Evolutionary conservation across 164 flowering plant species (phyloP).

Genomic region (Houttuynia cordata): DNA sequence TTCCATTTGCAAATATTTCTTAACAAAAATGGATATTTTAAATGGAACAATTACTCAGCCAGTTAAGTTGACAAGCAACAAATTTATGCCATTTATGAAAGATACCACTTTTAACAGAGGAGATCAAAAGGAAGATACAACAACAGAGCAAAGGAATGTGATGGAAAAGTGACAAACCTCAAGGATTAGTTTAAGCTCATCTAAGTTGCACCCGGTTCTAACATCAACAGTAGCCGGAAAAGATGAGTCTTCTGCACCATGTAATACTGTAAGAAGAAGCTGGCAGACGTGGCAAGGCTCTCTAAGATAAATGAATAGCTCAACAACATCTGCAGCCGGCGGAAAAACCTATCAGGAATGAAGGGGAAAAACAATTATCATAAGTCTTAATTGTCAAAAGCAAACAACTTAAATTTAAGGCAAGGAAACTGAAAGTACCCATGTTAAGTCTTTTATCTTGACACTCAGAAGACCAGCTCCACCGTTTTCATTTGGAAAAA

Average conservation of each 20-base stretch:
- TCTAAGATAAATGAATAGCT: slow-evolving; percentile 72
- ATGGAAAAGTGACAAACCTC: slow-evolving; percentile 31
- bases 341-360: slow-evolving; percentile 56
- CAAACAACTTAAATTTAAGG: slow-evolving; percentile 10
- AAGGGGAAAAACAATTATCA: background rate
- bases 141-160: background rate
- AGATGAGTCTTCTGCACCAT: slow-evolving; percentile 92
- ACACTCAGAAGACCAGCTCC: slow-evolving; percentile 58
- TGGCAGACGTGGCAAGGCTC: slow-evolving; percentile 99
- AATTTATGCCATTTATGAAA: background rate
- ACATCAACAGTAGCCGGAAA: slow-evolving; percentile 86
- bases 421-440: slow-evolving; percentile 38
- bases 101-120: background rate
- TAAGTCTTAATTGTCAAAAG: background rate
- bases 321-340: slow-evolving; percentile 81
- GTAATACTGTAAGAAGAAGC: slow-evolving; percentile 89
- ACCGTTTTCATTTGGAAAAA: slow-evolving; percentile 37
- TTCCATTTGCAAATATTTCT: background rate
- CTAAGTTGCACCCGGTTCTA: slow-evolving; percentile 68
- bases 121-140: background rate
- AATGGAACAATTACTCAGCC: background rate
- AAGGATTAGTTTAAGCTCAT: slow-evolving; percentile 76
- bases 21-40: background rate
- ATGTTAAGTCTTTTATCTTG: slow-evolving; percentile 63
- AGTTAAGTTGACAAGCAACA: too few relatives aligned